Conservation (phyloP, 805 yeast genomes). For the Metschnikowia peoriensis region DNA sequence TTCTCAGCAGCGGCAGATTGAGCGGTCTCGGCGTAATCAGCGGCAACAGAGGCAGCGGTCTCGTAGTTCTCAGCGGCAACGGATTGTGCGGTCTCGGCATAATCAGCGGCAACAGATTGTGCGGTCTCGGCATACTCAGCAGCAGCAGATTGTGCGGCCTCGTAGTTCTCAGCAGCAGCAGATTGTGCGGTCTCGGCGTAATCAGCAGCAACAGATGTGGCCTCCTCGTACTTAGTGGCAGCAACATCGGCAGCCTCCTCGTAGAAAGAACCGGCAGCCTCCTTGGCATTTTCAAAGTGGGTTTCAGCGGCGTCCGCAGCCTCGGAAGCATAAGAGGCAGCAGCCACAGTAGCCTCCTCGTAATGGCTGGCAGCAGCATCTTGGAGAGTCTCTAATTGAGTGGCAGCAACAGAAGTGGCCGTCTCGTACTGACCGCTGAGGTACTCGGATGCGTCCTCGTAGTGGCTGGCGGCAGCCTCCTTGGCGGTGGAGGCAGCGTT, state of each 20-base stretch:
- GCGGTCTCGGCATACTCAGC: not conserved
- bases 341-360: constrained; percentile 2
- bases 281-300: constrained; percentile 3
- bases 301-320: constrained; percentile 12
- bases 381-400: constrained; percentile 4
- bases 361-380: constrained; percentile 8
- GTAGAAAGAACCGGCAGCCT: not conserved
- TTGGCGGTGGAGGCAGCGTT: constrained; percentile 6
- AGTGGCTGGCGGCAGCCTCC: constrained; percentile 8
- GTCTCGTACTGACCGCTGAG: constrained; percentile 11
- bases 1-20: constrained; percentile 4
- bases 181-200: constrained; percentile 5
- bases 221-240: constrained; percentile 13
- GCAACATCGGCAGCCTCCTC: constrained; percentile 17
- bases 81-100: not conserved
- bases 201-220: constrained; percentile 5
- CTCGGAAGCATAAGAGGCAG: not conserved
- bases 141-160: not conserved
- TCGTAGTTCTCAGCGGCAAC: constrained; percentile 1
- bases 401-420: constrained; percentile 10
- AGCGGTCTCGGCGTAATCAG: constrained; percentile 9
- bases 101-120: constrained; percentile 5
- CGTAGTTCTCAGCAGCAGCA: constrained; percentile 5
- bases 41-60: constrained; percentile 18
- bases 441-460: constrained; percentile 10